Percentiles rank a stretch among this genome's conserved stretches.
These are phyloP conservation scores for Boletus pseudo-olivaceus DNA, from an alignment of 768 basidiomycete genomes.

Conservation along the genomic window DNA sequence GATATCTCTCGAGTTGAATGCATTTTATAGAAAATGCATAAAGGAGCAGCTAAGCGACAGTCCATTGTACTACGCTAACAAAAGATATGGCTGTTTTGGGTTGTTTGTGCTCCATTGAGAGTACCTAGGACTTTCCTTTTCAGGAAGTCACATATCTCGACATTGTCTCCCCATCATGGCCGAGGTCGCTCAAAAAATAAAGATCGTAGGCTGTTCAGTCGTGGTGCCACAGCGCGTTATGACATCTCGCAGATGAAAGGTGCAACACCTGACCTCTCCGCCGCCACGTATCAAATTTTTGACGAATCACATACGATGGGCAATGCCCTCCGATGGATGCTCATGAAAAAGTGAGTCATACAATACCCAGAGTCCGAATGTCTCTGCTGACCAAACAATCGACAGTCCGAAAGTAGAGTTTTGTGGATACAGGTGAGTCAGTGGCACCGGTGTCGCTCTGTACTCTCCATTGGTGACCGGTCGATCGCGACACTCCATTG, in stretches of 20 bases:
- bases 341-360: constrained; percentile 91
- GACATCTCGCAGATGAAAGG: constrained; percentile 68
- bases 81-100: background rate
- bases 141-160: background rate
- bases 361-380: background rate
- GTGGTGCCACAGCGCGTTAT: background rate
- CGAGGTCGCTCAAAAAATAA: constrained; percentile 30
- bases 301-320: constrained; percentile 97
- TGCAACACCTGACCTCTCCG: constrained; percentile 74
- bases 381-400: constrained; percentile 6
- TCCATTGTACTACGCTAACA: background rate
- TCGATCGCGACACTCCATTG: constrained; percentile 10
- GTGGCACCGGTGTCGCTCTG: background rate
- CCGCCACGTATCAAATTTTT: constrained; percentile 87
- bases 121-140: background rate
- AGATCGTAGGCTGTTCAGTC: constrained; percentile 24
- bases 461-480: background rate
- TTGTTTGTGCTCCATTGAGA: background rate
- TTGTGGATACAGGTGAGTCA: constrained; percentile 87
- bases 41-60: background rate
- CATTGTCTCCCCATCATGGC: constrained; percentile 19
- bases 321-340: constrained; percentile 93
- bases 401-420: constrained; percentile 95
- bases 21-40: constrained; percentile 13
- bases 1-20: background rate